Conservation (phyloP, 1,284 basidiomycete species). For the Trametes pubescens region DNA sequence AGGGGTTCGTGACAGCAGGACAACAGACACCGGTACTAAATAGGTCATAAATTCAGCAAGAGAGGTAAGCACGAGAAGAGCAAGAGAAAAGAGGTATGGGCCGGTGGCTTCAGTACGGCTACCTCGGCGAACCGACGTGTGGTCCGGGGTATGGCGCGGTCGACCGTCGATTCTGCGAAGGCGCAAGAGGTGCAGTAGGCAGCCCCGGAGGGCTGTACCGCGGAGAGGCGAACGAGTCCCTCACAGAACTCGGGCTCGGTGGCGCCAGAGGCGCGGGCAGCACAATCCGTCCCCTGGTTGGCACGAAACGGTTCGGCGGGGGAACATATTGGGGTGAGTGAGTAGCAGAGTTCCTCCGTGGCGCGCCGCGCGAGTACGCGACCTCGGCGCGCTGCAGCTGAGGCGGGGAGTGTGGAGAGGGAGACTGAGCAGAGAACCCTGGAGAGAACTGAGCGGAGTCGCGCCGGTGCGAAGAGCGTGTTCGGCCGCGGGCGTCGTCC, state of each 20-base stretch:
- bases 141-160: constrained; percentile 2
- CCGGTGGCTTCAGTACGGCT: background rate
- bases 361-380: constrained; percentile 25
- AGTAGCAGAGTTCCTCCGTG: constrained; percentile 18
- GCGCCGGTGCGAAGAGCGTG: constrained; percentile 28
- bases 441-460: constrained; percentile 29
- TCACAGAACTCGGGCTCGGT: background rate
- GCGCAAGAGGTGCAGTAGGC: background rate
- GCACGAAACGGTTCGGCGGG: constrained; percentile 29
- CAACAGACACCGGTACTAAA: constrained; percentile 17
- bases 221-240: constrained; percentile 8
- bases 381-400: constrained; percentile 19
- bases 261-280: constrained; percentile 35
- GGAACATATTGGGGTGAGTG: constrained; percentile 10
- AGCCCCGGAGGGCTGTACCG: constrained; percentile 18
- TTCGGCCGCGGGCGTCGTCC: constrained; percentile 13
- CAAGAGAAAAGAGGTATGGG: background rate
- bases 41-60: constrained; percentile 27
- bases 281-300: constrained; percentile 31
- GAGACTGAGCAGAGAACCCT: constrained; percentile 2
- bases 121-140: constrained; percentile 4
- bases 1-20: constrained; percentile 16
- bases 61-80: background rate
- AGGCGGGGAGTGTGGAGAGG: constrained; percentile 1
- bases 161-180: constrained; percentile 10